These are phyloP conservation scores for Orbilia quercus DNA, from an alignment of 2,329 filamentous ascomycete species.

Conservation along the genomic window DNA sequence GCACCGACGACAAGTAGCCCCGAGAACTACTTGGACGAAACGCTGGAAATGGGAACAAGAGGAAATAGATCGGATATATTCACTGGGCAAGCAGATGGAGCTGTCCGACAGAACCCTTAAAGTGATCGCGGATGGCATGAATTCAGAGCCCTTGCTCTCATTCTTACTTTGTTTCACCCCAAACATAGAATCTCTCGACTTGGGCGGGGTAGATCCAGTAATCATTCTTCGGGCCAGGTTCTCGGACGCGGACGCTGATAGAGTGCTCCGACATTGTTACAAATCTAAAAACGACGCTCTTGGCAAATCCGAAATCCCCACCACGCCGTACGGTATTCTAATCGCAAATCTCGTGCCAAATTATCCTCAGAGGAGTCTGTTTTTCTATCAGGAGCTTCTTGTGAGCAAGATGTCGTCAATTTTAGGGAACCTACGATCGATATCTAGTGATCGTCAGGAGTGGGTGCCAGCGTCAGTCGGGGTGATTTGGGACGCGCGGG, in stretches of 20 bases:
- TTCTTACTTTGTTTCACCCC: slow-evolving; percentile 23
- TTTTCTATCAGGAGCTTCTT: too few relatives aligned
- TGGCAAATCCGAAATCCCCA: too few relatives aligned
- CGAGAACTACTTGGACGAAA: slow-evolving; percentile 11
- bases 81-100: not conserved
- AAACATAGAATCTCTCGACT: slow-evolving; percentile 10
- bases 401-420: too few relatives aligned
- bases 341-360: too few relatives aligned
- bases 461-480: too few relatives aligned
- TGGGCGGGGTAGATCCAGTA: slow-evolving; percentile 3
- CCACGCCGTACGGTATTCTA: too few relatives aligned
- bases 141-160: slow-evolving; percentile 10
- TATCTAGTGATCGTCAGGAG: too few relatives aligned
- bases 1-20: slow-evolving; percentile 4
- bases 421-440: too few relatives aligned
- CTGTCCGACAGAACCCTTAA: not conserved
- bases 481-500: too few relatives aligned
- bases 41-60: slow-evolving; percentile 22
- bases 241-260: not conserved
- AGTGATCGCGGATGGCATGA: slow-evolving; percentile 16
- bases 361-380: too few relatives aligned
- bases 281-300: too few relatives aligned
- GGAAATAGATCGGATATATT: slow-evolving; percentile 17
- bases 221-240: slow-evolving; percentile 2
- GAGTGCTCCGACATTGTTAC: not conserved